Base-by-base conservation (phyloP, 257 asterid species). In the Penstemon barbatus region DNA sequence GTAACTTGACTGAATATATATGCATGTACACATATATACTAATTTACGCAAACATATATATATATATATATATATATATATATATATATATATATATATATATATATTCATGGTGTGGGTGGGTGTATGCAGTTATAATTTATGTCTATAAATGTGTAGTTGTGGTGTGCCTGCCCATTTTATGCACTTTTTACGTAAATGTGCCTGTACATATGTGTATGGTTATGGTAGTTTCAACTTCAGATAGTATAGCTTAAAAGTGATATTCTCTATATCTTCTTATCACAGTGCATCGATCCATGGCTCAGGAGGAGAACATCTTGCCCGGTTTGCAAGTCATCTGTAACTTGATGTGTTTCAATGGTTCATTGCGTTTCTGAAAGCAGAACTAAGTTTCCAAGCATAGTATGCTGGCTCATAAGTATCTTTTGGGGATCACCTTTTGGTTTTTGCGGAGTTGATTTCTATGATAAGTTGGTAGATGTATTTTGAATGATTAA, bases 251-350 rank as follows among this genome's bases (percentile, higher is more conserved):
- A 49, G 13, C 15, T 9, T 49, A 15, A 10, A 49, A 9, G 54
- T 12, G 18, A 13, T 49, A 49, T 10, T 49, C 54, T 49, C 33
- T 4, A 49, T 15, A 3, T 49, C 15, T 49, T 12, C n/a, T 13
- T 49, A 49, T 11, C n/a, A 49, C 54, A 49, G 54, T 49, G 54
- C 54, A 49, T 49, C 18, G 54, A 49, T 10, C 11, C 15, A 3
- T 49, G 54, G 54, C 54, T 49, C 18, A 49, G 54, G 5, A 49
- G 54, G 15, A 13, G 54, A 11, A 49, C 18, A 49, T 49, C 54
- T 49, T 49, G 54, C 54, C 54, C 54, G 15, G 54, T 49, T 49
- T 49, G 54, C 54, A 49, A 49, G 18, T 49, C 54, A 11, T 49
- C 54, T 3, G n/a, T 49, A 10, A 49, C 54, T 49, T 49, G 54